phyloP scores from a whole-genome alignment of 768 basidiomycete species.

The Lactarius vividus region DNA sequence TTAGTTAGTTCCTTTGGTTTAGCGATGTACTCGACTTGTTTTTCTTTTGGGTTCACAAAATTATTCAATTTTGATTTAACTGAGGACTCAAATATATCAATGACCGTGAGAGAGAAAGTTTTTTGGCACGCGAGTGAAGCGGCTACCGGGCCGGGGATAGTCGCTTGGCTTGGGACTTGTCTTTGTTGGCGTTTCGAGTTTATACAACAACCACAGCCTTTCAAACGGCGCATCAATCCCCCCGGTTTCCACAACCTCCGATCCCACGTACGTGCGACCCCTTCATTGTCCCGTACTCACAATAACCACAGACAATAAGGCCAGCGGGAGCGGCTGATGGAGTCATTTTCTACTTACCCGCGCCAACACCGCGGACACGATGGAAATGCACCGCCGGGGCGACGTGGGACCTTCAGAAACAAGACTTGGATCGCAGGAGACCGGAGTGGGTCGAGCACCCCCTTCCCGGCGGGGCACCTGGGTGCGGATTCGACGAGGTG shows the following conservation, averaged over 20 bases:
- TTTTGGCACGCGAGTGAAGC: neutral
- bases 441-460: conserved; percentile 15
- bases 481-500: conserved; percentile 51
- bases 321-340: conserved; percentile 14
- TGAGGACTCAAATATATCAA: no score
- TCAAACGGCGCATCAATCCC: neutral
- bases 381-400: neutral
- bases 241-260: neutral
- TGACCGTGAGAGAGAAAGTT: neutral
- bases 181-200: neutral
- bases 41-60: neutral
- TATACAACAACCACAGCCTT: neutral
- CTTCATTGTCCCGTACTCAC: neutral
- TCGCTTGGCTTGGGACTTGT: neutral
- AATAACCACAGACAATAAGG: neutral
- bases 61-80: neutral
- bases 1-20: neutral
- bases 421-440: conserved; percentile 23
- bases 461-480: conserved; percentile 14
- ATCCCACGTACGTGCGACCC: neutral
- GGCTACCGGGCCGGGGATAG: neutral
- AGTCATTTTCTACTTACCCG: conserved; percentile 9
- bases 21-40: neutral
- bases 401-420: conserved; percentile 27
- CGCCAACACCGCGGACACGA: conserved; percentile 21